Base-by-base conservation (phyloP, 2,329 filamentous ascomycete genomes). In the Talaromyces albobiverticillius region DNA sequence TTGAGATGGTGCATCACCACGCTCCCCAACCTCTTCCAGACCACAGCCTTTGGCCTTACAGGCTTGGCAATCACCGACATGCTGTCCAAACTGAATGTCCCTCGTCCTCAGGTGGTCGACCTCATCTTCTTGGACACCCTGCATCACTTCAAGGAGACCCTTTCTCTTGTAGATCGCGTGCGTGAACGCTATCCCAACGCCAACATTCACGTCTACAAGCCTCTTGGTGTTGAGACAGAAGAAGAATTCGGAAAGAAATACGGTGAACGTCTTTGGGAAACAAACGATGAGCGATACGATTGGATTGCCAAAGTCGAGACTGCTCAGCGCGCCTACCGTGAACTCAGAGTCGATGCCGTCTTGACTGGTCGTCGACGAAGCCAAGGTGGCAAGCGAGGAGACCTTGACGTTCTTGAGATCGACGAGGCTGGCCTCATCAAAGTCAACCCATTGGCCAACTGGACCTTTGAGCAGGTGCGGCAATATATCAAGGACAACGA, bases 261-360 rank as follows among this genome's bases (percentile, higher is more conserved):
- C 68, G 94, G 94, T 66, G 79, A 86, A 68, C 83, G 84, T 61
- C 78, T 97, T 46, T 99, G 92, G 86, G 88, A 96, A 70, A 83
- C 79, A 29, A 87, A 94, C 60, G 82, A 91, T 47, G 89, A 96
- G 67, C 82, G 93, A 66, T 99, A 99, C 75, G 94, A 99, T 80
- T 97, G 90, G 81, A 81, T 94, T 59, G 94, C 92, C 76, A 99
- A 99, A 79, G 94, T 99, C 46, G 94, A 99, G 79, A 94, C 94
- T 14, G 90, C 92, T 53, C 87, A 96, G 75, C 86, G 94, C 58
- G 90, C 94, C 6, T 97, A 96, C 74, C 79, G 86, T 16, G 88
- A 95, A 60, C 83, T 97, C 56, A 84, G 88, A 65, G 92, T 97
- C 54, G 87, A 88, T 54, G 94, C 94, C 51, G 89, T 97, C 50